Evolutionary conservation across 139 green algal species (phyloP), one percentile per base, ranked within the genome.

Genomic region (Chlorella ohadii): DNA sequence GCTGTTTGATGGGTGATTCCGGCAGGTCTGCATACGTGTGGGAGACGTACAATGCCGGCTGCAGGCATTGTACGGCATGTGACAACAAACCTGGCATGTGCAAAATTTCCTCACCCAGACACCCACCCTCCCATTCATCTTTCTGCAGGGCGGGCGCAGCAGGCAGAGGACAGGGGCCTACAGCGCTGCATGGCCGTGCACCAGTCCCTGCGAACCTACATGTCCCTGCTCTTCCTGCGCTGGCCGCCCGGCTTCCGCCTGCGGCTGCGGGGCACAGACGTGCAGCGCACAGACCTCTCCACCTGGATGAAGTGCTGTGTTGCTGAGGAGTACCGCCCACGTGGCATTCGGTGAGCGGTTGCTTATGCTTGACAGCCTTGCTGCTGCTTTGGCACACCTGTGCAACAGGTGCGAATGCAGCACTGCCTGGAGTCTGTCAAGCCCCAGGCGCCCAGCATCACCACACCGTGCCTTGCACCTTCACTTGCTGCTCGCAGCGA

Each of bases 141-240:
- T 68, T 28, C 64, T 41, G 27, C 28, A 36, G 31, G 13, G 25
- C 1, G 27, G 19, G 64, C 34, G 31, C 64, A 39, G 31, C 55
- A 22, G 23, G 19, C 7, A 28, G 56, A 19, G 57, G 76, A 86
- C 75, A 31, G 51, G 31, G 82, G 77, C 33, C 44, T 72, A 28
- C 63, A 71, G 63, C 68, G 86, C 38, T 90, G 86, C 78, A 51
- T 81, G 39, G 66, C 75, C 11, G 75, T 84, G 70, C 39, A 64
- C 33, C 74, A 81, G 25, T 93, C 89, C 47, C 80, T 93, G 78
- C 78, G 89, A 0, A 72, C 88, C 36, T 93, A 93, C 85, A 34
- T 90, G n/a, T 55, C 44, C 34, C 41, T 90, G 19, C 85, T 93
- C 17, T 93, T 92, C 80, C 75, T 86, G 38, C 31, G 63, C 51